phyloP scores from a whole-genome alignment of 192 early-diverging fungal genomes.

The Coemansia sp. region DNA sequence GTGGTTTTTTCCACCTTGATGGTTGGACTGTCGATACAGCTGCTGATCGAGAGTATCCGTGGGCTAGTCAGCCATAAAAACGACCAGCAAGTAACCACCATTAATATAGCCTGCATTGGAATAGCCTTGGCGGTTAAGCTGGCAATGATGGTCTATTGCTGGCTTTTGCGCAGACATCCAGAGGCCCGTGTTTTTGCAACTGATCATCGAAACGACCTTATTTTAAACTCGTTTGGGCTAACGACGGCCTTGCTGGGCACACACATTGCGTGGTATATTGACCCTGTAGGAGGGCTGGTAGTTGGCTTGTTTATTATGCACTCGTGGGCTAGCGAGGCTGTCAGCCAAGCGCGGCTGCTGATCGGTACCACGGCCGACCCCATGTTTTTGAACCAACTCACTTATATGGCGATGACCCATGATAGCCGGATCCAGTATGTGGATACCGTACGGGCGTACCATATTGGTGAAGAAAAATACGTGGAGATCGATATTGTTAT shows the following conservation, averaged over 20 bases:
- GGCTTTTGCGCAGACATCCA: conserved; percentile 30
- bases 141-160: conserved; percentile 60
- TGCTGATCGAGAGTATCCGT: conserved; percentile 65
- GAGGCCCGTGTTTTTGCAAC: conserved; percentile 58
- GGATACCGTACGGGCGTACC: conserved; percentile 77
- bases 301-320: conserved; percentile 62
- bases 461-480: conserved; percentile 76
- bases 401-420: conserved; percentile 78
- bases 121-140: conserved; percentile 59
- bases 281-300: conserved; percentile 63
- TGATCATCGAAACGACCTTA: conserved; percentile 69
- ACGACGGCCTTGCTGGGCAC: conserved; percentile 60
- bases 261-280: conserved; percentile 61
- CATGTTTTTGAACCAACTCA: conserved; percentile 70
- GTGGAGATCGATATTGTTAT: conserved; percentile 94
- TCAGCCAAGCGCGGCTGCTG: conserved; percentile 66
- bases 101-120: conserved; percentile 54
- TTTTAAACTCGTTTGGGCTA: conserved; percentile 65
- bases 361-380: conserved; percentile 74
- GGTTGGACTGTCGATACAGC: conserved; percentile 64
- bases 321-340: conserved; percentile 60
- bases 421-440: conserved; percentile 59
- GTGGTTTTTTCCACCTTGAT: conserved; percentile 69
- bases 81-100: conserved; percentile 37
- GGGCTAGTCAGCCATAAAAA: conserved; percentile 53